Base-by-base conservation (phyloP, 371 early-diverging fungal genomes). In the Mortierella sp. region DNA sequence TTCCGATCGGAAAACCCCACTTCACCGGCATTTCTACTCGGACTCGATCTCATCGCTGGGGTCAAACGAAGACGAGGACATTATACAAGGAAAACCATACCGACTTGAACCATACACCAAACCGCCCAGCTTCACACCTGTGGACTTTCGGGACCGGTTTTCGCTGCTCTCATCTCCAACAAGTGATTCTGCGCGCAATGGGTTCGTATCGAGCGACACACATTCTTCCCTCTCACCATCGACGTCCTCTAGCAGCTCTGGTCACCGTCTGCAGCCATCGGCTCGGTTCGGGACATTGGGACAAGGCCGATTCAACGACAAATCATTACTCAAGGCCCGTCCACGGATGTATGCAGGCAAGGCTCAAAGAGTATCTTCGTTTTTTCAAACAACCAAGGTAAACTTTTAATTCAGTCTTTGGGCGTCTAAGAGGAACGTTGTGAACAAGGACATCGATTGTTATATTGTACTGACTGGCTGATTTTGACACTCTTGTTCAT, bases 301-400 rank as follows among this genome's bases (percentile, higher is more conserved):
- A 1, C 75, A 79, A 19, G 73, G 45, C 14, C 54, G 78, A 34
- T 80, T 72, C 48, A 74, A 78, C 24, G 81, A 84, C 34, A 74
- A 58, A 38, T 65, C 81, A 60, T 48, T 84, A 28, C 54, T 84
- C 70, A 73, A 76, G 60, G 80, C 80, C 50, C 81, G 81, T 7
- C 81, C 86, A 70, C 50, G 86, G 70, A 79, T 82, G 52, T 79
- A 85, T 75, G 77, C 80, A 31, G 57, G 82, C 75, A 85, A 85
- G 71, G 70, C 77, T 16, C 80, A 79, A 28, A 76, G 79, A 58
- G 47, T 73, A 34, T 72, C 77, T 21, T 79, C 82, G 16, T 58
- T 82, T 38, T 75, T 85, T 28, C 86, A 85, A 55, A 82, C 60
- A 9, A 28, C 71, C 86, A 85, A 85, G 80, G 86, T 85, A 74